These are phyloP conservation scores for Aegilops tauschii DNA, from an alignment of 176 grass and related monocot genomes.

Conservation along the genomic window DNA sequence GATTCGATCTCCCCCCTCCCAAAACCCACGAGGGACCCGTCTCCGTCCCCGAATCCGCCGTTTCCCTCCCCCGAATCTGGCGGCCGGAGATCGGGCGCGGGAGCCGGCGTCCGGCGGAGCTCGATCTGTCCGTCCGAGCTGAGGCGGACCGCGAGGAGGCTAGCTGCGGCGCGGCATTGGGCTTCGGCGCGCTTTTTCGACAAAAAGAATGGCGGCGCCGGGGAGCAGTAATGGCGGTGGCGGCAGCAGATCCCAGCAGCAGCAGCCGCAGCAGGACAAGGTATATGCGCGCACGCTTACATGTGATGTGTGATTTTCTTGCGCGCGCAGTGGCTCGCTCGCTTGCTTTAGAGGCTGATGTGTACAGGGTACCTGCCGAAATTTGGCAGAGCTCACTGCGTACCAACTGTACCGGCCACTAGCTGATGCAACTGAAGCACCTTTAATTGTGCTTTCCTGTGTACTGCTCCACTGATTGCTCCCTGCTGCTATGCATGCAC, in stretches of 20 bases:
- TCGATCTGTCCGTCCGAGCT: not conserved
- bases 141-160: too few relatives aligned
- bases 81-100: not conserved
- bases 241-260: constrained; percentile 46
- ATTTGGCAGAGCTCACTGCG: constrained; percentile 29
- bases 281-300: constrained; percentile 32
- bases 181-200: not conserved
- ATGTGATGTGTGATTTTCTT: constrained; percentile 1
- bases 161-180: not conserved
- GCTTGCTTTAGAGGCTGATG: constrained; percentile 35
- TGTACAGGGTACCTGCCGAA: constrained; percentile 28
- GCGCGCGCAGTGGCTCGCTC: not conserved
- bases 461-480: not conserved
- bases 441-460: constrained; percentile 28
- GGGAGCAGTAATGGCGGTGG: not conserved
- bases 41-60: not conserved
- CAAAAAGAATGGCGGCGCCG: constrained; percentile 36
- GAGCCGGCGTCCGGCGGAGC: not conserved
- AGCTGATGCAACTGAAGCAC: constrained; percentile 10
- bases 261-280: constrained; percentile 47
- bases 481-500: not conserved
- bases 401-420: constrained; percentile 32
- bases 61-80: not conserved
- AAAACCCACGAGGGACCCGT: not conserved
- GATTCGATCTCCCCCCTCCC: not conserved